Base-by-base conservation (phyloP, 352 stramenopile species). In the Phytophthora litchii region DNA sequence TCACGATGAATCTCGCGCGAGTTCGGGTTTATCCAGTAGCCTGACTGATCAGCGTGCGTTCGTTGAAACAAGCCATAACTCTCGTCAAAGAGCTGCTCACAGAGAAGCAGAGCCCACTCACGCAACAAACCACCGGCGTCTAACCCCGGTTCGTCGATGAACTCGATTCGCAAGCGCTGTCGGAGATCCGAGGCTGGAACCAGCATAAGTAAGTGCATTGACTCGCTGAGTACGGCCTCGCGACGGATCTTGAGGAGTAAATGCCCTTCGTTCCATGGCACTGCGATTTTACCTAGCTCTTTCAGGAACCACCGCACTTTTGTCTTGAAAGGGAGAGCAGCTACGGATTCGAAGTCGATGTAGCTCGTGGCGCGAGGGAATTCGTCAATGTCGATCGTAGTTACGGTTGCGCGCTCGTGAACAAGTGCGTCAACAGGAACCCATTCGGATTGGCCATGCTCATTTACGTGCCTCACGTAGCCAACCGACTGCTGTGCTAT, bases 21-120 rank as follows among this genome's bases (percentile, higher is more conserved):
- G 61, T 88, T 90, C 1, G 82, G 71, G 47, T 93, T 95, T 50
- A 95, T 85, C 84, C 81, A 92, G 59, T 92, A 94, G 41, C 82
- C 84, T 2, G 87, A 67, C 25, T 91, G 87, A 38, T 92, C 84
- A 0, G 86, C 82, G 42, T 89, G 76, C 2, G 84, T 92, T 17
- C 72, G 54, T 29, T 79, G 72, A 59, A 95, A 95, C 14, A 95
- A 60, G 3, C 86, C 86, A 51, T 82, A 89, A 4, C 68, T 81
- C 41, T 93, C 86, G 34, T 91, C 77, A 42, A 95, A 95, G 11
- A 94, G 70, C 44, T 85, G 71, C 38, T 92, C 80, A 17, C 83
- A 92, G 0, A 94, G 58, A 56, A 93, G 60, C 9, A 90, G 53
- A 27, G 92, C 77, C 86, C 86, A 95, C 35, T 95, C 84, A 6